Evolutionary conservation across 163 green algal genomes (phyloP).

Genomic region (Coccomyxa subellipsoidea): DNA sequence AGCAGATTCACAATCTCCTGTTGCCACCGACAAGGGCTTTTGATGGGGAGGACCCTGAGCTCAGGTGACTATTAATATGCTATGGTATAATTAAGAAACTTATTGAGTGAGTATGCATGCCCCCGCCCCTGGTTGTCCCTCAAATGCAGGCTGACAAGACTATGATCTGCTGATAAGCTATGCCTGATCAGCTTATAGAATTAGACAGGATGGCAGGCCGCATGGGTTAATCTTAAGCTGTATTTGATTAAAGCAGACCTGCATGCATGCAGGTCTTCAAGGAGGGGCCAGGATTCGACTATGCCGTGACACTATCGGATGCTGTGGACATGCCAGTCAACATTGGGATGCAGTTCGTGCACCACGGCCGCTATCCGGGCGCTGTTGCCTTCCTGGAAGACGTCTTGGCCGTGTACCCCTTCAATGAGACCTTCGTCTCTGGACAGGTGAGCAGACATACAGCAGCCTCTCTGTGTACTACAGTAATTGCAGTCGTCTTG

Average conservation of each 20-base stretch:
- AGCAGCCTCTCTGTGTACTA: too few relatives aligned
- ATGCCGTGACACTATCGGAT: not conserved
- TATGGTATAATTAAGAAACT: too few relatives aligned
- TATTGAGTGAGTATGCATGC: too few relatives aligned
- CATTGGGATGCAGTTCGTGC: constrained; percentile 9
- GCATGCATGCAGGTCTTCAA: not conserved
- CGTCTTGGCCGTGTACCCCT: constrained; percentile 4
- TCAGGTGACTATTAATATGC: too few relatives aligned
- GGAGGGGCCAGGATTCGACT: not conserved
- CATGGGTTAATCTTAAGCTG: not conserved
- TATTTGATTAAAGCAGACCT: not conserved
- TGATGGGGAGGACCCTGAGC: too few relatives aligned
- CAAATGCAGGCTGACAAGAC: too few relatives aligned
- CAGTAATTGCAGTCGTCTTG: too few relatives aligned
- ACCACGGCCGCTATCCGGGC: not conserved
- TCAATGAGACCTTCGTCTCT: constrained; percentile 11
- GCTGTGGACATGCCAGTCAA: constrained; percentile 10
- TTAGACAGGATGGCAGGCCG: not conserved
- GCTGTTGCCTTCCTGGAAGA: not conserved
- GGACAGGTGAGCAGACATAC: not conserved
- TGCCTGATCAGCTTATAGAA: too few relatives aligned
- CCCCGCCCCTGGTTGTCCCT: too few relatives aligned
- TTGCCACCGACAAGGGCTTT: too few relatives aligned
- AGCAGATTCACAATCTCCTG: too few relatives aligned
- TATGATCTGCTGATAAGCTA: too few relatives aligned